Evolutionary conservation across 345 rosid genomes (phyloP).

Genomic region (Firmiana major): DNA sequence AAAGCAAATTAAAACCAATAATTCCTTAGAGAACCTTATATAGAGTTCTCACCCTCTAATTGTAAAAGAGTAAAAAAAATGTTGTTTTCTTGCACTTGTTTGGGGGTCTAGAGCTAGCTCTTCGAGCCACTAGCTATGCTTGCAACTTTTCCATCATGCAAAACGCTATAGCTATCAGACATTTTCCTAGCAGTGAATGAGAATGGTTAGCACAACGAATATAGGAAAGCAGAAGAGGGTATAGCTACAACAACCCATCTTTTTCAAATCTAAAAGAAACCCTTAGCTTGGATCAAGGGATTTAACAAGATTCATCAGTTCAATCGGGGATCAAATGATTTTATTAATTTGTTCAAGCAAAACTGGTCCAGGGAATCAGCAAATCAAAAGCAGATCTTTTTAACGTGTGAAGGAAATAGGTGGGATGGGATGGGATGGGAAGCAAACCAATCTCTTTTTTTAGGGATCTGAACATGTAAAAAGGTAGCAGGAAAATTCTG

Average conservation of each 20-base stretch:
- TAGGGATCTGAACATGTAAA: conserved; percentile 16
- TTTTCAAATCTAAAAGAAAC: neutral
- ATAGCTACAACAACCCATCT: neutral
- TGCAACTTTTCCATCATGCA: neutral
- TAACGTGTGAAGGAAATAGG: conserved; percentile 13
- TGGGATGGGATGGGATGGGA: conserved; percentile 14
- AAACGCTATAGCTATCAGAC: neutral
- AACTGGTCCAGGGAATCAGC: neutral
- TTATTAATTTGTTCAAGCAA: neutral
- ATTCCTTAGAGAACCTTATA: no score
- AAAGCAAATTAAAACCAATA: no score
- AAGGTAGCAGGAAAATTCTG: neutral
- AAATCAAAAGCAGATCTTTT: conserved; percentile 2
- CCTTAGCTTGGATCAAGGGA: conserved; percentile 8
- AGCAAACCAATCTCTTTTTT: conserved; percentile 19
- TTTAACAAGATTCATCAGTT: neutral
- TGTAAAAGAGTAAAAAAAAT: neutral
- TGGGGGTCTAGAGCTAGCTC: neutral
- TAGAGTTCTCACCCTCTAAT: neutral
- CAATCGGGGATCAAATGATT: neutral
- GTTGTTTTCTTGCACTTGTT: neutral
- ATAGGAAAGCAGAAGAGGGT: neutral
- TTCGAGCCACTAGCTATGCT: neutral
- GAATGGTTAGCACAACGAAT: neutral
- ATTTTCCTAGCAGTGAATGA: neutral